These are phyloP conservation scores for Didymellaceae sp. DNA, from an alignment of 2,329 filamentous ascomycete species.

Conservation along the genomic window DNA sequence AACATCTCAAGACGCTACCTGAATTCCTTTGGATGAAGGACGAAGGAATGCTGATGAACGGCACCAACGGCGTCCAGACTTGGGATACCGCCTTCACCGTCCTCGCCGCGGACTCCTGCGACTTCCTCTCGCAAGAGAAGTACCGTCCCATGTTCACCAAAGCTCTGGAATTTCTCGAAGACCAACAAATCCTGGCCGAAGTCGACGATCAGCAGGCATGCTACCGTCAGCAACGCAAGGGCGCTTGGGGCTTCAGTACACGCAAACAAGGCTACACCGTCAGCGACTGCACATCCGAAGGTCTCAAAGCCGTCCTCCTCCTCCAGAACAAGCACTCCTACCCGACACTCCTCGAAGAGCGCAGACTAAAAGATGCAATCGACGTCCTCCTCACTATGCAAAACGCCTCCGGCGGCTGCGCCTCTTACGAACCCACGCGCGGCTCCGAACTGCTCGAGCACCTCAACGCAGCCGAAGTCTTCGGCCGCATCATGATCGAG, in stretches of 20 bases:
- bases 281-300: constrained; percentile 92
- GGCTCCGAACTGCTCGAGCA: constrained; percentile 80
- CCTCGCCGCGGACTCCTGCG: constrained; percentile 79
- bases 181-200: constrained; percentile 89
- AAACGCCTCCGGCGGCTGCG: constrained; percentile 83
- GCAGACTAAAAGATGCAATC: constrained; percentile 83
- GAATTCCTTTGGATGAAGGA: constrained; percentile 92
- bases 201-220: constrained; percentile 76
- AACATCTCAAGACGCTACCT: constrained; percentile 79
- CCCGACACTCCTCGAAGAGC: constrained; percentile 74
- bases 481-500: constrained; percentile 96
- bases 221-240: constrained; percentile 90
- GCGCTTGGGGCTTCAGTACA: constrained; percentile 95
- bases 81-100: constrained; percentile 96
- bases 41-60: constrained; percentile 93
- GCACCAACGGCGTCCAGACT: constrained; percentile 96
- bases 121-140: constrained; percentile 75
- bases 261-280: constrained; percentile 93
- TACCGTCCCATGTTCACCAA: constrained; percentile 85
- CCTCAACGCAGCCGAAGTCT: constrained; percentile 95
- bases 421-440: constrained; percentile 85
- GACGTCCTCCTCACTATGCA: constrained; percentile 93
- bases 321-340: constrained; percentile 78
- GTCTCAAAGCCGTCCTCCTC: constrained; percentile 82
- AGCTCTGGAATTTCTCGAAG: constrained; percentile 83